phyloP scores from a whole-genome alignment of 192 early-diverging fungal species.

The Piromyces finnis region DNA sequence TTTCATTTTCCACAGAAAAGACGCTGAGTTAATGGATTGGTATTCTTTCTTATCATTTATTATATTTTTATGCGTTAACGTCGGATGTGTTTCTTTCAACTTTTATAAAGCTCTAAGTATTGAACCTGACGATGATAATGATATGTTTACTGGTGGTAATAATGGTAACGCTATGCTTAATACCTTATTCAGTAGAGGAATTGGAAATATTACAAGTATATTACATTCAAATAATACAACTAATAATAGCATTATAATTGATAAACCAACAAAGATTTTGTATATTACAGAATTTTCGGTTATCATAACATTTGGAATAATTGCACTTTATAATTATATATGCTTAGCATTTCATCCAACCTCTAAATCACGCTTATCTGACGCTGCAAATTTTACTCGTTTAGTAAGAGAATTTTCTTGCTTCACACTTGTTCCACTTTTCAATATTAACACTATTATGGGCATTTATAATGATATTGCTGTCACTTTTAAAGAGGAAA shows the following conservation, averaged over 20 bases:
- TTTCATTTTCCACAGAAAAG: background rate
- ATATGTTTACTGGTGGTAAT: no score
- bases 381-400: background rate
- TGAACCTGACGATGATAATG: no score
- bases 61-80: background rate
- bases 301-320: background rate
- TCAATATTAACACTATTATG: background rate
- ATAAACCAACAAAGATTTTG: background rate
- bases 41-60: background rate
- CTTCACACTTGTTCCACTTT: background rate
- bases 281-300: background rate
- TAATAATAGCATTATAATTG: background rate
- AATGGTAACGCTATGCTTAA: no score
- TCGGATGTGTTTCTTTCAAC: background rate
- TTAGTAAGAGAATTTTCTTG: background rate
- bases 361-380: background rate
- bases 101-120: background rate
- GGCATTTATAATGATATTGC: background rate
- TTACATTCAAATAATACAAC: background rate
- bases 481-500: background rate
- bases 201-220: no score
- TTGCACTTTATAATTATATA: background rate
- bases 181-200: background rate
- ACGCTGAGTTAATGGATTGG: background rate
- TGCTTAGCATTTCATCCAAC: background rate